Base-by-base conservation (phyloP, 768 basidiomycete genomes). In the Podaxis sp. region DNA sequence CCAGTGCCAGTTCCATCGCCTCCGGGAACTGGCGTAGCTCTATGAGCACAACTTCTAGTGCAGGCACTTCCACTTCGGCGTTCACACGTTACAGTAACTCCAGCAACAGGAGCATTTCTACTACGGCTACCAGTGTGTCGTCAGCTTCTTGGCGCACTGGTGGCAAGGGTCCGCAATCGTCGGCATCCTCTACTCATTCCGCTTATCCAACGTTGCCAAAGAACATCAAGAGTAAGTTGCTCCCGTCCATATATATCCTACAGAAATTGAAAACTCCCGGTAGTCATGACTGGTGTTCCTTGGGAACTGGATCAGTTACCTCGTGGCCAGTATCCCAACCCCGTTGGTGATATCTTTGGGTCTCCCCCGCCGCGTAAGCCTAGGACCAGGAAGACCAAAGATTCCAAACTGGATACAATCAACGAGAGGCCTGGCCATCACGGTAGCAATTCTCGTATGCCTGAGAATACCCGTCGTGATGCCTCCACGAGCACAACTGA, bases 61-160 rank as follows among this genome's bases (percentile, higher is more conserved):
- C 87, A 10, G 83, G 82, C 64, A 84, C 87, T 13, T 87, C 86
- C 7, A 81, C 85, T 23, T 86, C 83, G 21, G 85, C 86, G 36
- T 93, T 92, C 67, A 92, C 91, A 23, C 77, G 87, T 61, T 91
- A 89, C 75, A 92, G 90, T 74, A 89, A 89, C 67, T 82, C 83
- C 44, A 88, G 89, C 70, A 67, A 79, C 59, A 79, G 89, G 58
- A 91, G 90, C 64, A 79, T 92, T 44, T 89, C 89, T 21, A 93
- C 92, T 4, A 83, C 83, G 59, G 91, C 91, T 47, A 94, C 92
- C 14, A 90, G 89, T 65, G 83, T 90, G 5, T 90, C 89, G 35
- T 82, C 84, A 23, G 76, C 80, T 51, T 90, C 88, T 71, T 91
- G 90, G 88, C 84, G 89, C 67, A 82, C 81, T 18, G 80, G 77